Evolutionary conservation across 2,329 filamentous ascomycete species (phyloP).

Genomic region (Aureobasidium mangrovei): DNA sequence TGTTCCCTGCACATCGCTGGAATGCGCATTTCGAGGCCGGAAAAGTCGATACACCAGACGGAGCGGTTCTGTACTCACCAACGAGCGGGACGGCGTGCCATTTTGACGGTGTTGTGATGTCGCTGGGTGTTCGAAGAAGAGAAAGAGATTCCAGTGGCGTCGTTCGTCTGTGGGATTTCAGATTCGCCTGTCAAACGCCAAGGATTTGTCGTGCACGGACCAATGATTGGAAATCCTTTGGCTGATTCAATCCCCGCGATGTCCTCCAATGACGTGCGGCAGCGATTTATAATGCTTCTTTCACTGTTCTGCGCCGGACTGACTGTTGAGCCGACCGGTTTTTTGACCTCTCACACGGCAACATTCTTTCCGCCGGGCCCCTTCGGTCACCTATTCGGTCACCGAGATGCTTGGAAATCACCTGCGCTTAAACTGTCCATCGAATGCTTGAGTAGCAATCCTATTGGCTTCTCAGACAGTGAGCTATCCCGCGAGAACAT

Average conservation of each 20-base stretch:
- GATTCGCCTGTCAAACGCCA: too few relatives aligned
- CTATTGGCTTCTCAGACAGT: too few relatives aligned
- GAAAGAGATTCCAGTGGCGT: background rate
- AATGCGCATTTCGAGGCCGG: constrained; percentile 1
- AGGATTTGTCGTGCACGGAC: background rate
- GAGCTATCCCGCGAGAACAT: too few relatives aligned
- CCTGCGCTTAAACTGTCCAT: too few relatives aligned
- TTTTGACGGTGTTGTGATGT: constrained; percentile 62
- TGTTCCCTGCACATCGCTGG: background rate
- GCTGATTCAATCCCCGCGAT: background rate
- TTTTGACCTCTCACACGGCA: too few relatives aligned
- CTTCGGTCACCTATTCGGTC: too few relatives aligned
- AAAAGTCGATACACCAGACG: constrained; percentile 41
- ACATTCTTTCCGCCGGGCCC: too few relatives aligned
- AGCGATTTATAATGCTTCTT: background rate
- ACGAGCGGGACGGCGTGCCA: constrained; percentile 98
- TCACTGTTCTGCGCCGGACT: background rate
- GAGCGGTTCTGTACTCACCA: constrained; percentile 39
- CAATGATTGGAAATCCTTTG: background rate
- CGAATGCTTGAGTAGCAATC: too few relatives aligned
- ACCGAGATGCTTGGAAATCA: too few relatives aligned
- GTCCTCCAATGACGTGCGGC: background rate
- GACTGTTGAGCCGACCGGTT: too few relatives aligned
- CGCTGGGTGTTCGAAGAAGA: constrained; percentile 32
- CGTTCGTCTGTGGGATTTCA: background rate